Evolutionary conservation across 352 stramenopile species (phyloP), one percentile per base, ranked within the genome.

Genomic region (Peronospora tabacina): DNA sequence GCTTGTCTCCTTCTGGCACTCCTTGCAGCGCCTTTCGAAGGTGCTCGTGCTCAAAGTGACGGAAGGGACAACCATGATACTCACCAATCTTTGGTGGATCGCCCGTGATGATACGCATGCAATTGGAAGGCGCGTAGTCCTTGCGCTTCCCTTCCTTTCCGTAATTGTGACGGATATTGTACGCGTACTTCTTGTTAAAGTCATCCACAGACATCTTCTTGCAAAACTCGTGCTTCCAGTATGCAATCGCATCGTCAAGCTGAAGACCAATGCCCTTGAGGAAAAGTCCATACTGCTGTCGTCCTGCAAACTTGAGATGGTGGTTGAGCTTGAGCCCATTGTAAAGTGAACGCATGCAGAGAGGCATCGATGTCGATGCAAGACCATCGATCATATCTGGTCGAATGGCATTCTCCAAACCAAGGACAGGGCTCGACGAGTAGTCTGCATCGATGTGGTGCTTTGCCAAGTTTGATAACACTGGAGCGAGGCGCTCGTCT

Each of bases 121-220:
- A 98, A 70, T 88, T 96, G 68, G 93, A 97, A 16, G 96, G 91
- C 16, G 86, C 95, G 65, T 99, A 99, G 70, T 97, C 94, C 46
- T 94, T 95, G 49, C 96, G 84, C 60, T 98, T 99, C 43, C 97
- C 97, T 72, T 99, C 97, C 66, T 99, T 99, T 33, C 96, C 97
- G 71, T 99, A 99, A 78, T 97, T 98, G 82, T 99, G 95, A 44
- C 96, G 86, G 45, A 99, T 97, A 70, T 97, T 98, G 82, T 99
- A 99, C 11, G 88, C 73, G 70, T 99, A 99, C 50, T 97, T 86
- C 59, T 99, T 99, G 67, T 96, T 93, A 67, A 99, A 99, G 55
- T 98, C 85, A 41, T 99, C 97, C 9, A 95, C 71, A 3, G 90
- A 96, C 70, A 98, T 97, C 57, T 91, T 91, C 61, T 93, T 93